phyloP scores from a whole-genome alignment of 2,329 filamentous ascomycete genomes.

The Immersiporthe knoxdaviesiana region DNA sequence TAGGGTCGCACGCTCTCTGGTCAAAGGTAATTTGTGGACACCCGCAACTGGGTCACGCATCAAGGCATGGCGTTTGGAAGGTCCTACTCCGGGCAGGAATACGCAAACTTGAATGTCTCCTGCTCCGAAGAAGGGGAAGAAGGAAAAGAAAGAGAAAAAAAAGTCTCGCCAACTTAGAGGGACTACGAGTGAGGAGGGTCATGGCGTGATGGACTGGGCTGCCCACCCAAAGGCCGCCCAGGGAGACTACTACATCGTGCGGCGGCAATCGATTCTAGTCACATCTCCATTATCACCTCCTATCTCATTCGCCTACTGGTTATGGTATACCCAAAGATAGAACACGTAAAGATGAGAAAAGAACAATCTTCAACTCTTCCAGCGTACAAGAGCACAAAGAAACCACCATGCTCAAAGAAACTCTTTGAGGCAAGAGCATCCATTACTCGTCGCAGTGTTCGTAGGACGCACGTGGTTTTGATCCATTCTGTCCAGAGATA shows the following conservation, averaged over 20 bases:
- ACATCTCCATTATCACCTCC: not conserved
- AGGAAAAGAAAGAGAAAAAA: not conserved
- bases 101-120: not conserved
- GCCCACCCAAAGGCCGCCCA: not conserved
- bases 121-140: not conserved
- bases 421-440: not conserved
- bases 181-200: not conserved
- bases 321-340: not conserved
- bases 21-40: not conserved
- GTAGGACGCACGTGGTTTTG: not conserved
- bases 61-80: not conserved
- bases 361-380: not conserved
- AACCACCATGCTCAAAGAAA: not conserved
- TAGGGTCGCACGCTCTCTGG: not conserved
- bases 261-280: not conserved
- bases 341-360: not conserved
- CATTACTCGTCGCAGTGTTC: not conserved
- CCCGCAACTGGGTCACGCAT: not conserved
- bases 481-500: constrained; percentile 2
- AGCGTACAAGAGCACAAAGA: not conserved
- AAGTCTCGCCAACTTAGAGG: not conserved
- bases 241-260: not conserved
- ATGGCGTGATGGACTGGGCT: not conserved
- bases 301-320: not conserved
- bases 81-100: not conserved